These are phyloP conservation scores for Euphorbia tirucalli DNA, from an alignment of 345 rosid species.

Conservation along the genomic window DNA sequence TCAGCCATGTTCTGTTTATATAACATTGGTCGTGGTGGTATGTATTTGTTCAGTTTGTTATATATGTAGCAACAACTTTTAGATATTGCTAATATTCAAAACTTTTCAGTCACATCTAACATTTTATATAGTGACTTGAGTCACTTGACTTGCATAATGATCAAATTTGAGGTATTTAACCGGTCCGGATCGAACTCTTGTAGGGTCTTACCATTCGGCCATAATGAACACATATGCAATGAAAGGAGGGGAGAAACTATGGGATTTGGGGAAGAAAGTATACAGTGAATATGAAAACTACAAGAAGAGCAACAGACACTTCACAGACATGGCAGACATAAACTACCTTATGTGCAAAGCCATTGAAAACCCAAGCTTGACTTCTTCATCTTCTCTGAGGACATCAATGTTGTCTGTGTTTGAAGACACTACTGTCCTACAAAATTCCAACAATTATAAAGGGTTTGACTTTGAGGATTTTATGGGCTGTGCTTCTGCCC, in stretches of 20 bases:
- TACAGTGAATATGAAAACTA: conserved; percentile 27
- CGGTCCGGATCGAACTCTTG: no score
- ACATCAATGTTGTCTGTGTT: conserved; percentile 45
- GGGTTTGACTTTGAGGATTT: conserved; percentile 42
- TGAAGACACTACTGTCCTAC: no score
- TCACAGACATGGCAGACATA: conserved; percentile 52
- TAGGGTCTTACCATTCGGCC: conserved; percentile 56
- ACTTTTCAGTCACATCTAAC: no score
- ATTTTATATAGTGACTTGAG: no score
- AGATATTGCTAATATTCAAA: no score
- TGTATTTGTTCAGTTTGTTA: no score
- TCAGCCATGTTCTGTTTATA: no score
- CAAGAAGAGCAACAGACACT: conserved; percentile 39
- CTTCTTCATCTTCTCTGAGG: conserved; percentile 39
- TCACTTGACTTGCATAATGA: no score
- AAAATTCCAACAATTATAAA: conserved; percentile 9
- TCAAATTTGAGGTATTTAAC: no score
- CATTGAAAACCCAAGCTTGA: conserved; percentile 46
- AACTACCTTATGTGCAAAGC: conserved; percentile 56
- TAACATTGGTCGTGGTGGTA: no score
- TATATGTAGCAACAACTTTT: no score
- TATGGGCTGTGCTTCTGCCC: conserved; percentile 49
- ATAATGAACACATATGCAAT: conserved; percentile 37
- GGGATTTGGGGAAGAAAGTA: conserved; percentile 42
- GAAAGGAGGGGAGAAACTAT: conserved; percentile 33